Percentiles rank a stretch among this genome's conserved stretches.
Conservation (phyloP, 495 filamentous ascomycete species). For the Aspergillus sclerotioniger region DNA sequence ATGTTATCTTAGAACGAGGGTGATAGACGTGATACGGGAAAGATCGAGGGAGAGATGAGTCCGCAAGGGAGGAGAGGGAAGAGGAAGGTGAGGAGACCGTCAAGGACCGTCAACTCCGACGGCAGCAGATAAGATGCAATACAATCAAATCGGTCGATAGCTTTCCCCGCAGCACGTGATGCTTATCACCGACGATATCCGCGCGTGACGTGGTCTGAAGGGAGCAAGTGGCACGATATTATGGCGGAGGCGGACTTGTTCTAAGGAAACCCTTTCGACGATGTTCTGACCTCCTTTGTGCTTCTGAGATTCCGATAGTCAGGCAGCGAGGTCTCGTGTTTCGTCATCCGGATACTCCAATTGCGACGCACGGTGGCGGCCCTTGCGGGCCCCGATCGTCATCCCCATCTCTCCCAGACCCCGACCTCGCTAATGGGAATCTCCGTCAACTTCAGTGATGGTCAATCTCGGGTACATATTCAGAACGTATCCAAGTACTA, state of each 20-base stretch:
- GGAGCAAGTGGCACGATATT: background rate
- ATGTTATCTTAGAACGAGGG: background rate
- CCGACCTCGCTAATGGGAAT: too few species aligned
- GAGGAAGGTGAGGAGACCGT: constrained; percentile 3
- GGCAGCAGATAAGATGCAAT: constrained; percentile 17
- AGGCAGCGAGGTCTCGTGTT: too few species aligned
- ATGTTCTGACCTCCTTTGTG: too few species aligned
- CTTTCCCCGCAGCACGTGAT: constrained; percentile 30
- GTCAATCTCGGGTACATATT: too few species aligned
- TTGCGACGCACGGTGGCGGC: too few species aligned
- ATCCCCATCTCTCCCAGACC: too few species aligned
- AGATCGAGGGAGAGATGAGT: background rate
- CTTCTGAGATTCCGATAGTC: too few species aligned
- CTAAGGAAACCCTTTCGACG: background rate
- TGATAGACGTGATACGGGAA: background rate
- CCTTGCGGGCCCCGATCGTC: too few species aligned
- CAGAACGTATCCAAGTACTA: too few species aligned
- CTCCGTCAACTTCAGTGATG: too few species aligned
- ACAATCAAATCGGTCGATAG: constrained; percentile 11
- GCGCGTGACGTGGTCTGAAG: constrained; percentile 4
- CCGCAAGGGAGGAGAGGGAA: background rate
- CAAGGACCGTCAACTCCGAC: constrained; percentile 3
- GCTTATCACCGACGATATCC: constrained; percentile 18
- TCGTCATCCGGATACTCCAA: too few species aligned
- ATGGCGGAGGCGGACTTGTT: background rate